Evolutionary conservation across 2,329 filamentous ascomycete genomes (phyloP).

Genomic region (Colletotrichum neosansevieriae): DNA sequence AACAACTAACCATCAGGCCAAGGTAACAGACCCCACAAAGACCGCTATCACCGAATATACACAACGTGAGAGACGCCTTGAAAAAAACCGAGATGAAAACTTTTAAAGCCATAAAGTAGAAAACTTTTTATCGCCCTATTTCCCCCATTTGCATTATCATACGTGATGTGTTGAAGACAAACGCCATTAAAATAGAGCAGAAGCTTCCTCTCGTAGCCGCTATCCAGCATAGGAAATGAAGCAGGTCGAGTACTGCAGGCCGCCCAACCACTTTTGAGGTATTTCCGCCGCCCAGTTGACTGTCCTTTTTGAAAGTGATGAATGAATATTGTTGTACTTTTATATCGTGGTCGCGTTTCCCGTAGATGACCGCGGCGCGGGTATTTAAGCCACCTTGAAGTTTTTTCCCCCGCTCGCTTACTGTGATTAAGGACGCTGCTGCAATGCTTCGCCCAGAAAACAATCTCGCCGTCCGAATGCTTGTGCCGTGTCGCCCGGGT

Average conservation of each 20-base stretch:
- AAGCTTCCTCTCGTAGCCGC: constrained; percentile 8
- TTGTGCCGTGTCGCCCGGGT: constrained; percentile 41
- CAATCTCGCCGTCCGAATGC: constrained; percentile 41
- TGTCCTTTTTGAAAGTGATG: constrained; percentile 26
- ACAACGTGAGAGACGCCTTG: background rate
- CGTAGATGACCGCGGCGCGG: constrained; percentile 38
- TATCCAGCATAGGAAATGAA: background rate
- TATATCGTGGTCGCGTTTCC: constrained; percentile 38
- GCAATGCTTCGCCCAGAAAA: constrained; percentile 33
- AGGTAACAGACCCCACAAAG: background rate
- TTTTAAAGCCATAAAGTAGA: constrained; percentile 20
- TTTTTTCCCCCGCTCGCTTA: constrained; percentile 22
- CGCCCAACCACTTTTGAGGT: constrained; percentile 30
- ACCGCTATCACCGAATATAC: background rate
- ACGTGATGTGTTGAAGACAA: constrained; percentile 26
- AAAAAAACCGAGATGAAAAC: background rate
- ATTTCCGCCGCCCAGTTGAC: constrained; percentile 32
- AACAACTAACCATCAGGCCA: constrained; percentile 1
- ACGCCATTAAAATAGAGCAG: constrained; percentile 25
- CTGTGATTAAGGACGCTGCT: constrained; percentile 37
- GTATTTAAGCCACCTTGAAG: constrained; percentile 30
- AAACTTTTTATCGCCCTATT: constrained; percentile 24
- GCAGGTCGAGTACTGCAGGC: constrained; percentile 33
- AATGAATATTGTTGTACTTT: constrained; percentile 32
- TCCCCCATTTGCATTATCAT: constrained; percentile 17